Evolutionary conservation across 352 stramenopile species (phyloP).

Genomic region (Phytophthora citricola): DNA sequence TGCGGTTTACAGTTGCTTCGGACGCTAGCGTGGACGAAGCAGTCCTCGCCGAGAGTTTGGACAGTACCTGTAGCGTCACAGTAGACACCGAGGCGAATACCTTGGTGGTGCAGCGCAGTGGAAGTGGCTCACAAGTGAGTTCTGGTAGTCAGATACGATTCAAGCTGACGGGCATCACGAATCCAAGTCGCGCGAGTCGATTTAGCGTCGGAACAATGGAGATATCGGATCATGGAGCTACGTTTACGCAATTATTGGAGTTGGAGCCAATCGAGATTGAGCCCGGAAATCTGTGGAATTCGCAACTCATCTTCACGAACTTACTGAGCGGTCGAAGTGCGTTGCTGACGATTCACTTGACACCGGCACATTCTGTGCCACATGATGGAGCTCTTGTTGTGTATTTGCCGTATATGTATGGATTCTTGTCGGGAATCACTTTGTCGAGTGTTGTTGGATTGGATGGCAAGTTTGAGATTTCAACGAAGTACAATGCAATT

Average conservation of each 20-base stretch:
- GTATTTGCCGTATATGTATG: slow-evolving; percentile 61
- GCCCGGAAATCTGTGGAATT: slow-evolving; percentile 41
- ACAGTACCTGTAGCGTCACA: slow-evolving; percentile 36
- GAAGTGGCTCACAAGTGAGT: slow-evolving; percentile 19
- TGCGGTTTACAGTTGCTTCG: slow-evolving; percentile 27
- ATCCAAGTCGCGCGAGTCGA: slow-evolving; percentile 29
- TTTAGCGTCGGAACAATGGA: slow-evolving; percentile 38
- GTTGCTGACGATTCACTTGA: slow-evolving; percentile 38
- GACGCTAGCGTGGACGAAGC: slow-evolving; percentile 27
- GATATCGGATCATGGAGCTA: slow-evolving; percentile 23
- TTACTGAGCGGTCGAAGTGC: slow-evolving; percentile 51
- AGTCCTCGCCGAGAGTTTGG: slow-evolving; percentile 19
- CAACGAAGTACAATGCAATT: slow-evolving; percentile 29
- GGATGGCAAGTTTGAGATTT: slow-evolving; percentile 34
- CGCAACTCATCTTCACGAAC: slow-evolving; percentile 28
- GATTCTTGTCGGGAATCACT: slow-evolving; percentile 21
- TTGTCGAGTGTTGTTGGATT: slow-evolving; percentile 37
- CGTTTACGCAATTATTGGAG: slow-evolving; percentile 11
- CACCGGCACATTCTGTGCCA: slow-evolving; percentile 41
- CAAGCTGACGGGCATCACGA: slow-evolving; percentile 34
- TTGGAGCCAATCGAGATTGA: slow-evolving; percentile 40
- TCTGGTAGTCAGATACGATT: slow-evolving; percentile 24
- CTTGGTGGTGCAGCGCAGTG: slow-evolving; percentile 38
- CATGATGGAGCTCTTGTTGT: slow-evolving; percentile 50
- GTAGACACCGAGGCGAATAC: slow-evolving; percentile 12